phyloP scores from a whole-genome alignment of 2,329 filamentous ascomycete genomes.

The Fusarium pilosicola region DNA sequence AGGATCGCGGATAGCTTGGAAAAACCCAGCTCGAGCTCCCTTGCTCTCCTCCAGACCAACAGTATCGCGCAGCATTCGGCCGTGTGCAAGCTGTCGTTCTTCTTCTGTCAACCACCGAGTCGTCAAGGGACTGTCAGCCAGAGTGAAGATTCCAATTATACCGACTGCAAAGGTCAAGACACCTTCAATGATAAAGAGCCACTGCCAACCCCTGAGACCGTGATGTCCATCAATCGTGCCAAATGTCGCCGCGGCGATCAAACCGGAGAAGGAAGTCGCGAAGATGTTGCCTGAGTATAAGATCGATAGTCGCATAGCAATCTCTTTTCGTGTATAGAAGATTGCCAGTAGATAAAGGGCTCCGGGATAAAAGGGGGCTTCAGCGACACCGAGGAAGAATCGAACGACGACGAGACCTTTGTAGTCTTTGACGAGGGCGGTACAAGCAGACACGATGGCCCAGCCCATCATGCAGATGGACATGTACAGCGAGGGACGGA shows the following conservation, averaged over 20 bases:
- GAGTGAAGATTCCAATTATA: constrained; percentile 46
- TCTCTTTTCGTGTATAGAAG: constrained; percentile 54
- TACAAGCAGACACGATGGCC: constrained; percentile 55
- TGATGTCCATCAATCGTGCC: constrained; percentile 43
- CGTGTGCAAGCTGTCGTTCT: constrained; percentile 54
- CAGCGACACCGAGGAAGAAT: constrained; percentile 58
- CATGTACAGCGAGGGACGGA: constrained; percentile 57
- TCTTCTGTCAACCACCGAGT: constrained; percentile 50
- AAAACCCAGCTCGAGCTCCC: constrained; percentile 47
- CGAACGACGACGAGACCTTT: constrained; percentile 50
- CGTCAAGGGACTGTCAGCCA: constrained; percentile 51
- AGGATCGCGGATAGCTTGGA: constrained; percentile 46
- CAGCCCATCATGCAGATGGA: constrained; percentile 50
- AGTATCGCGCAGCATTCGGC: constrained; percentile 49
- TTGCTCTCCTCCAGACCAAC: constrained; percentile 49
- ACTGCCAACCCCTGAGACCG: constrained; percentile 46
- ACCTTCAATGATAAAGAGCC: constrained; percentile 49
- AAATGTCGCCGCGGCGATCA: constrained; percentile 57
- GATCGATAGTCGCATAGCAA: constrained; percentile 46
- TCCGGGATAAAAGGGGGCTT: constrained; percentile 65
- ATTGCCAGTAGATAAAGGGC: constrained; percentile 52
- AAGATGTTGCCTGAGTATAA: constrained; percentile 46
- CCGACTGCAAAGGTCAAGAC: constrained; percentile 45
- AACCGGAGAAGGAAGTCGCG: constrained; percentile 53
- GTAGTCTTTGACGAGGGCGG: constrained; percentile 54